Base-by-base conservation (phyloP, 2,329 filamentous ascomycete genomes). In the Helotiales sp. region DNA sequence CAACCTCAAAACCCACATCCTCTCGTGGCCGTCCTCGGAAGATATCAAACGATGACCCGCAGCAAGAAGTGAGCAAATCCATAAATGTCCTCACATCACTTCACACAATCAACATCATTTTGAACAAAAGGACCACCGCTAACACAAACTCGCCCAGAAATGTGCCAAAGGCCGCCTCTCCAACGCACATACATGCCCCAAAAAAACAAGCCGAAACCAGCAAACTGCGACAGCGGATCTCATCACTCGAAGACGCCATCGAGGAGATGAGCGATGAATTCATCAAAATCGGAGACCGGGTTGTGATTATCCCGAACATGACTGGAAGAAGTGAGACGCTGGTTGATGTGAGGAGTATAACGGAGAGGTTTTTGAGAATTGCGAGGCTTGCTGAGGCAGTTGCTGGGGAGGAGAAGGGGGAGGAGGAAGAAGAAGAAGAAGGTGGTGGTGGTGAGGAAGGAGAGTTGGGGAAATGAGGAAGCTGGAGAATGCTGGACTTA, bases 171-270 rank as follows among this genome's bases (percentile, higher is more conserved):
- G 58, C 3, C 34, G 58, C 10, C 24, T 47, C n/a, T 58, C 2
- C 64, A 66, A 22, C 55, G 47, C 30, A 62, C 47, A 3, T 62
- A 66, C 24, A 50, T 37, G 45, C 24, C 37, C 6, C 24, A 59
- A 22, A 59, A 22, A 66, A 66, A 50, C 64, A 66, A 58, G 64
- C 49, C 24, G 59, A 59, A 22, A 58, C 37, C 26, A 28, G 63
- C 28, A 43, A 26, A 15, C 24, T 62, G 17, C 58, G 45, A 11
- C 30, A 65, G 17, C 47, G 49, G 13, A 58, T 66, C 22, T 20
- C 37, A 13, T 49, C 24, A 32, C 59, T 66, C 2, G 58, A 66
- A 57, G 43, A 62, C 7, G 50, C 50, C 5, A 62, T 66, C 20
- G 64, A 66, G 20, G 40, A 22, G 8, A 66, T 66, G 40, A 62